Percentiles rank a stretch among this genome's conserved stretches.
These are phyloP conservation scores for Lotmaria passim DNA, from an alignment of 208 protist species.

Conservation along the genomic window DNA sequence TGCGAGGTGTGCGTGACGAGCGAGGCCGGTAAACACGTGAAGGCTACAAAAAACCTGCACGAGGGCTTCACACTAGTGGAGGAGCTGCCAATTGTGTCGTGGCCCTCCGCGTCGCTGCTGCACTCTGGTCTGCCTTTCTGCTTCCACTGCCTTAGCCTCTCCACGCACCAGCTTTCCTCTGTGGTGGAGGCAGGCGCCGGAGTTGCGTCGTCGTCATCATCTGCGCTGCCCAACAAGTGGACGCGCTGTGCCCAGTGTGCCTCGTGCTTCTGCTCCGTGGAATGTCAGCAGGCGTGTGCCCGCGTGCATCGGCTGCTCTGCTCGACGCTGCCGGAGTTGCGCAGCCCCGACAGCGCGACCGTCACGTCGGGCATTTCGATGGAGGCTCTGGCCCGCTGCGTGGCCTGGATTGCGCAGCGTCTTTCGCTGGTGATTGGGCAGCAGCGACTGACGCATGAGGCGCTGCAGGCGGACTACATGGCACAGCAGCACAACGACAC, in stretches of 20 bases:
- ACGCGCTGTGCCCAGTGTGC: conserved; percentile 48
- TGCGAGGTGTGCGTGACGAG: conserved; percentile 50
- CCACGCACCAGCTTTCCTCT: conserved; percentile 10
- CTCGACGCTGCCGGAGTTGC: conserved; percentile 36
- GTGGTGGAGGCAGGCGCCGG: neutral
- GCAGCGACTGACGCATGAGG: conserved; percentile 44
- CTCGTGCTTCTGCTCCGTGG: conserved; percentile 66
- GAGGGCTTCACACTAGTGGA: conserved; percentile 58
- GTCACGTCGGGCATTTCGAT: conserved; percentile 45
- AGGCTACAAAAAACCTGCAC: conserved; percentile 48
- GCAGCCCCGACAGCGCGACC: conserved; percentile 7
- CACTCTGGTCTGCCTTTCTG: conserved; percentile 57
- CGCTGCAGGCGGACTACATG: conserved; percentile 42
- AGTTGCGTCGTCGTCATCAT: neutral
- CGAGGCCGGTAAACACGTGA: conserved; percentile 72
- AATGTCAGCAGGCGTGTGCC: conserved; percentile 39
- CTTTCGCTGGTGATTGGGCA: conserved; percentile 54
- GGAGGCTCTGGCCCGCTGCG: conserved; percentile 72
- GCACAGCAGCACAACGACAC: conserved; percentile 15
- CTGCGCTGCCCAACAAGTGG: conserved; percentile 23
- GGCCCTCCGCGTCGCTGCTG: conserved; percentile 54
- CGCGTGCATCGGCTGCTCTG: conserved; percentile 68
- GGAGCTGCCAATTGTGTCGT: conserved; percentile 77
- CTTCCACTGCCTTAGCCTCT: conserved; percentile 69
- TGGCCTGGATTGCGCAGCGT: conserved; percentile 57